Percentiles rank a stretch among this genome's conserved stretches.
These are phyloP conservation scores for Draba incana DNA, from an alignment of 345 rosid species.

Conservation along the genomic window DNA sequence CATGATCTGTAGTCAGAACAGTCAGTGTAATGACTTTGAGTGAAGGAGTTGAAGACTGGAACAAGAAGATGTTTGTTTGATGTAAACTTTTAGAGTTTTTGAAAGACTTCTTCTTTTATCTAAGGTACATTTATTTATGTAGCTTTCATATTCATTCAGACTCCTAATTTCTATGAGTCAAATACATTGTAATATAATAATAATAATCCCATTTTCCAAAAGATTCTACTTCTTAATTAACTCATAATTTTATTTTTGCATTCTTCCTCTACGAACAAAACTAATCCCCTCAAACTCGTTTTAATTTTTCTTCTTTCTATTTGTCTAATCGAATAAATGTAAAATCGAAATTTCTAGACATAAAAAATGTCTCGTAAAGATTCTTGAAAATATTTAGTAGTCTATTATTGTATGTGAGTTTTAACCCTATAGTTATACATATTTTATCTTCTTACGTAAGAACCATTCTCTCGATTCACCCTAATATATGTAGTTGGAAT, in stretches of 20 bases:
- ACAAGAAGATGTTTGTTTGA: not conserved
- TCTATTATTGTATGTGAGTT: not conserved
- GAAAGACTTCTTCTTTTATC: not conserved
- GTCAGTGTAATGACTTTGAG: constrained; percentile 49
- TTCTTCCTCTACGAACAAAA: not conserved
- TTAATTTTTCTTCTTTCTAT: not conserved
- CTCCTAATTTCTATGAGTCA: constrained; percentile 18
- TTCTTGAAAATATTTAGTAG: not conserved
- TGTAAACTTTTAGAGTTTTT: not conserved
- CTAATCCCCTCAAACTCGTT: not conserved
- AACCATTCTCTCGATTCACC: not conserved
- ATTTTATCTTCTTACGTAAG: not conserved
- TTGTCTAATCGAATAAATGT: not conserved
- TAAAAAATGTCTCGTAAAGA: not conserved
- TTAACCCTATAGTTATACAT: not conserved
- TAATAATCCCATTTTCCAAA: constrained; percentile 1
- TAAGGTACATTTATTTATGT: not conserved
- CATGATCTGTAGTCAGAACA: constrained; percentile 54
- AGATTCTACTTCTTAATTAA: constrained; percentile 1
- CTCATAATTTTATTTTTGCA: not conserved
- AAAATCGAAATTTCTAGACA: not conserved
- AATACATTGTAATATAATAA: not conserved
- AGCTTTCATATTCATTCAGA: not conserved
- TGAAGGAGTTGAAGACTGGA: constrained; percentile 23
- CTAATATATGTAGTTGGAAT: not conserved